Percentiles rank a stretch among this genome's conserved stretches.
Conservation (phyloP, 257 asterid species). For the Solanum dulcamara region DNA sequence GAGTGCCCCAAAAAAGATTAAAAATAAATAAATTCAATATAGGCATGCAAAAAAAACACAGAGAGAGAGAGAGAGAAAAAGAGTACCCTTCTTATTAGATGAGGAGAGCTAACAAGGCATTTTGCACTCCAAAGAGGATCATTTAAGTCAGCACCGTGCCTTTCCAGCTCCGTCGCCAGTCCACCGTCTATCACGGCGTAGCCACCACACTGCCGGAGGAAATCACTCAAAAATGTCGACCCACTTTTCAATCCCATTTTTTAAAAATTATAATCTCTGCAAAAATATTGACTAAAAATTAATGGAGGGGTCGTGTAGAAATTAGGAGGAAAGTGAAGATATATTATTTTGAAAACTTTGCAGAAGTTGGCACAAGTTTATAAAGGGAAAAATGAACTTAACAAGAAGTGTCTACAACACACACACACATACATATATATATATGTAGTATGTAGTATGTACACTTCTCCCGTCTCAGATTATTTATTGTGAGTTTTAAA, state of each 20-base stretch:
- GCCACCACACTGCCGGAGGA: constrained; percentile 64
- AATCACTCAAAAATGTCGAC: constrained; percentile 33
- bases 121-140: constrained; percentile 95
- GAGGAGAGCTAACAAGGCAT: constrained; percentile 75
- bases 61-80: not conserved
- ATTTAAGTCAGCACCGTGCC: constrained; percentile 74
- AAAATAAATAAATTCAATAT: too few species aligned
- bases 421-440: too few species aligned
- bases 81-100: constrained; percentile 53
- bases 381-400: not conserved
- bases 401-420: not conserved
- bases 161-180: constrained; percentile 82
- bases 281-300: not conserved
- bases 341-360: not conserved
- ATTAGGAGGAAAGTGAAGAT: not conserved
- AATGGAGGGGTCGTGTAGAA: not conserved
- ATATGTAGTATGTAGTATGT: not conserved
- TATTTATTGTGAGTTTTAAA: not conserved
- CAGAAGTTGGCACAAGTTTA: not conserved
- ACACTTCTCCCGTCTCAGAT: fast-evolving
- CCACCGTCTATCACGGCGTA: constrained; percentile 86
- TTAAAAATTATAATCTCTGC: not conserved
- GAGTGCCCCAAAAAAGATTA: too few species aligned
- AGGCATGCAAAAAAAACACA: not conserved
- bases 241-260: not conserved